These are phyloP conservation scores for Collybiopsis luxurians DNA, from an alignment of 768 basidiomycete genomes.

Conservation along the genomic window DNA sequence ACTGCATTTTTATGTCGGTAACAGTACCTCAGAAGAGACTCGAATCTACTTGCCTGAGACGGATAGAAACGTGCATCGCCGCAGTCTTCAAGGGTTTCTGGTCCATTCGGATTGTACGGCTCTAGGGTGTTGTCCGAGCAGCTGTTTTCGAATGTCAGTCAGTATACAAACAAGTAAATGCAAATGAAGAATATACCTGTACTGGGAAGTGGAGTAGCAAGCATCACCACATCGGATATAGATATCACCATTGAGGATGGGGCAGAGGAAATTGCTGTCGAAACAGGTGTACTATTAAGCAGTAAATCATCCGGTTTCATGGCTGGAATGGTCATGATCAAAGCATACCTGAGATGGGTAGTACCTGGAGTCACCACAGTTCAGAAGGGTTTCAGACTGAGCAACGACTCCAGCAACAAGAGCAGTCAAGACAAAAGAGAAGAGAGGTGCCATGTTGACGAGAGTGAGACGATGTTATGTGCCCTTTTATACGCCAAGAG, in stretches of 20 bases:
- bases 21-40: not conserved
- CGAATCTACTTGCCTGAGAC: not conserved
- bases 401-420: not conserved
- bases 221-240: conserved; percentile 10
- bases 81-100: conserved; percentile 6
- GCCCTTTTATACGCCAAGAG: no score
- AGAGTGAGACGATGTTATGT: not conserved
- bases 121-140: conserved; percentile 10
- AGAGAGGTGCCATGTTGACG: not conserved
- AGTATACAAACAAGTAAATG: not conserved
- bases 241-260: conserved; percentile 9
- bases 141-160: not conserved
- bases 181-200: conserved; percentile 1
- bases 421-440: conserved; percentile 1
- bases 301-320: not conserved
- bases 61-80: conserved; percentile 7
- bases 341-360: conserved; percentile 9
- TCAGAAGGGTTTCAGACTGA: not conserved
- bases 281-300: conserved; percentile 12
- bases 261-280: conserved; percentile 12
- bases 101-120: not conserved
- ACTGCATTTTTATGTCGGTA: not conserved
- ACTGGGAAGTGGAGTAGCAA: conserved; percentile 11
- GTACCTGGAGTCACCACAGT: conserved; percentile 11
- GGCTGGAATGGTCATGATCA: not conserved